Evolutionary conservation across 1,284 basidiomycete species (phyloP), one percentile per base, ranked within the genome.

Genomic region (Pascua sp.): DNA sequence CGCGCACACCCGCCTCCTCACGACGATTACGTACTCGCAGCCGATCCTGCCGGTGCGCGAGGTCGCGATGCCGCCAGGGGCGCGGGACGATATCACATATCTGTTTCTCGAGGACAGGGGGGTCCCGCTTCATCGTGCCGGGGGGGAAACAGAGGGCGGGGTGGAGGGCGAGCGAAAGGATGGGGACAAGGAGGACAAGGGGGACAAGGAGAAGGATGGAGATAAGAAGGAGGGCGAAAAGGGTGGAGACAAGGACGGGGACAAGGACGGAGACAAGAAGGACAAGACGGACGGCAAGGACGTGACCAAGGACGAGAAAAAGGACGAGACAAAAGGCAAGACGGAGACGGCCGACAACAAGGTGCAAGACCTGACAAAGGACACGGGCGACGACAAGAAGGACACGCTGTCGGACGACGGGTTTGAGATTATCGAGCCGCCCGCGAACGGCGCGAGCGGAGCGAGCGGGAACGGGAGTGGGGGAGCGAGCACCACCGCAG

Each of bases 61-160:
- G 12, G 56, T 58, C 16, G 48, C 58, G 12, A 43, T 62, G 47
- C 59, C 61, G 7, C 40, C 44, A 17, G 61, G 51, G 2, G 61
- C 59, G 32, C 44, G 61, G 12, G 70, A 71, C 45, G 70, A 74
- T 51, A 60, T 60, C 37, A 63, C 70, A 4, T 72, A 71, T 52
- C 56, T 74, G 11, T 68, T 74, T 40, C 51, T 74, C n/a, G 70
- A 74, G 47, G 69, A 70, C 53, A 55, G 62, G n/a, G 59, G 60
- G 4, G 63, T 51, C 36, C 54, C 49, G 7, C 17, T 32, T n/a
- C n/a, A 12, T n/a, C n/a, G 17, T 11, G 37, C 38, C 51, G 8
- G 16, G 38, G 16, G 10, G 16, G 32, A n/a, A 11, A n/a, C n/a
- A n/a, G n/a, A n/a, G n/a, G n/a, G n/a, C n/a, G n/a, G n/a, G n/a